Evolutionary conservation across 2,329 filamentous ascomycete genomes (phyloP).

Genomic region (Cyphellophora europaea): DNA sequence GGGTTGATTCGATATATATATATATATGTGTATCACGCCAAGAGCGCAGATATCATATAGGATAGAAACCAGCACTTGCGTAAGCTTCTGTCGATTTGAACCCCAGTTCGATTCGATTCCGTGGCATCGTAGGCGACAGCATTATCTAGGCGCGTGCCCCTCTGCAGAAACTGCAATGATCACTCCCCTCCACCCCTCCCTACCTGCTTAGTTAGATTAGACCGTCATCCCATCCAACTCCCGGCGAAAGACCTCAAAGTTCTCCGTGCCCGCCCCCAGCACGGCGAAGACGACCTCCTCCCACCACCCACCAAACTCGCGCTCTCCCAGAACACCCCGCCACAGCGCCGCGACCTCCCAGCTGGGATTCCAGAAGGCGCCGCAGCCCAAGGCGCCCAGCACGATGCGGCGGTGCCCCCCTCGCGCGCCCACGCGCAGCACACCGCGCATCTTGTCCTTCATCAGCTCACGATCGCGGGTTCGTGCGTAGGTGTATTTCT

Average conservation of each 20-base stretch:
- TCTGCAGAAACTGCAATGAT: too few relatives aligned
- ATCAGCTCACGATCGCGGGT: slow-evolving; percentile 41
- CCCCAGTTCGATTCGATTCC: too few relatives aligned
- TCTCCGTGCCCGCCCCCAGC: slow-evolving; percentile 23
- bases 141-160: too few relatives aligned
- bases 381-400: slow-evolving; percentile 61
- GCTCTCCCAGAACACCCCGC: slow-evolving; percentile 49
- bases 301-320: slow-evolving; percentile 52
- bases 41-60: too few relatives aligned
- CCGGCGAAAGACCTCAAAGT: slow-evolving; percentile 11
- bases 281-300: slow-evolving; percentile 56
- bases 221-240: slow-evolving; percentile 12
- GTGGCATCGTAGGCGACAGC: too few relatives aligned
- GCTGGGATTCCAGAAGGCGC: slow-evolving; percentile 55
- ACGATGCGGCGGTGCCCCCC: slow-evolving; percentile 51
- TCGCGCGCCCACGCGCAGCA: slow-evolving; percentile 49
- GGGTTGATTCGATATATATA: too few relatives aligned
- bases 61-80: too few relatives aligned
- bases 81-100: too few relatives aligned
- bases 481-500: slow-evolving; percentile 1
- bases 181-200: too few relatives aligned
- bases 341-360: slow-evolving; percentile 55
- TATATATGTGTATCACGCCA: too few relatives aligned
- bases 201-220: too few relatives aligned
- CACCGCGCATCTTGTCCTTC: slow-evolving; percentile 54